These are phyloP conservation scores for Ophiostoma quercus DNA, from an alignment of 2,329 filamentous ascomycete species.

Conservation along the genomic window DNA sequence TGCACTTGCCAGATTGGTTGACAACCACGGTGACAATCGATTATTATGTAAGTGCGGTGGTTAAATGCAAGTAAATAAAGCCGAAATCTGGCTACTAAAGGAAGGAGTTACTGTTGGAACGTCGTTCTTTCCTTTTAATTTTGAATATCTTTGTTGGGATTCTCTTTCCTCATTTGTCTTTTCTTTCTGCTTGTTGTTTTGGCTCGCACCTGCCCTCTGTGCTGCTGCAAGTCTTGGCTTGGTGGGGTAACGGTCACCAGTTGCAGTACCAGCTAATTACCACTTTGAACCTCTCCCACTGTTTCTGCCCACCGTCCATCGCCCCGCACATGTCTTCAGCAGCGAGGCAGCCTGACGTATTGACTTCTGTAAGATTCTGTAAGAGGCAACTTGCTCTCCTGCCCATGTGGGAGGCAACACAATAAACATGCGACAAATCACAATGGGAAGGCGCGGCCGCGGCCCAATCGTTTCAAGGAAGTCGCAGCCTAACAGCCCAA, in stretches of 20 bases:
- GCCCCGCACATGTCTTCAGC: slow-evolving; percentile 12
- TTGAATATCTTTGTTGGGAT: not conserved
- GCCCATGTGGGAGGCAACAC: not conserved
- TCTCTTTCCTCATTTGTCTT: not conserved
- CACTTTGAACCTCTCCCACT: not conserved
- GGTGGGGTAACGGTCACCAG: slow-evolving; percentile 7
- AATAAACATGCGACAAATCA: not conserved
- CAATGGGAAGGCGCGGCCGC: not conserved
- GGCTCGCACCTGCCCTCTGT: not conserved
- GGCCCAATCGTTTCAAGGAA: slow-evolving; percentile 1
- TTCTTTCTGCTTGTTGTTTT: not conserved
- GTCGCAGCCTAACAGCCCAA: not conserved
- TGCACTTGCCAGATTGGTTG: slow-evolving; percentile 9
- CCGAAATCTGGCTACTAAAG: not conserved
- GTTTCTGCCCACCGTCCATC: slow-evolving; percentile 5
- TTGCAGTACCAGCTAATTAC: slow-evolving; percentile 1
- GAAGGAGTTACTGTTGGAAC: not conserved
- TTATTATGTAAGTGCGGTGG: not conserved
- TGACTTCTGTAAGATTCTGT: not conserved
- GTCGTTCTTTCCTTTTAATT: not conserved
- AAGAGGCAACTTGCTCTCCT: not conserved
- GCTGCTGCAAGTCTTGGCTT: slow-evolving; percentile 1
- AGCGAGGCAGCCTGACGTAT: slow-evolving; percentile 6
- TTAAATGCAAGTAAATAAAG: not conserved
- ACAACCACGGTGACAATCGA: not conserved